Evolutionary conservation across 73 alveolate genomes (phyloP), one percentile per base, ranked within the genome.

Genomic region (Paramecium biaurelia): DNA sequence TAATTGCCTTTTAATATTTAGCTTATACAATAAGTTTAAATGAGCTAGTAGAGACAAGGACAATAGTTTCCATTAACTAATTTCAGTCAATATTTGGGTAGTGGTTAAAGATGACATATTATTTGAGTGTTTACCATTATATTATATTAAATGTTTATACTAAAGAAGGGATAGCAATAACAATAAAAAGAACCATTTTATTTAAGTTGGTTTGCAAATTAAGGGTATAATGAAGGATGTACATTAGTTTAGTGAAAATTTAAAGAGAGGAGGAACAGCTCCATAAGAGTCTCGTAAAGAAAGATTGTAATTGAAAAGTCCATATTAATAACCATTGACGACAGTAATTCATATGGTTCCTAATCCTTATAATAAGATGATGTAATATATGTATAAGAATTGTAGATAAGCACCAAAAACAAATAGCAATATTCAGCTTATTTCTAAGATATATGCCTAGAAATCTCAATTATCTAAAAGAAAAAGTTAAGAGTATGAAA

Each of bases 61-160:
- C 45, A 63, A 63, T 12, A 63, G 45, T 63, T 63, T 63, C 84
- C 84, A 63, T 63, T 32, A 32, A 63, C 15, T 30, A 63, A 63
- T 32, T 63, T 63, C 45, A 63, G 84, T 63, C 84, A 32, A 30
- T 63, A 63, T 32, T 32, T 63, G 41, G 84, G 84, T 5, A 32
- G 45, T 63, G 84, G 84, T 7, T n/a, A 63, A 63, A 26, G 84
- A 63, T 63, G 84, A 63, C 45, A 26, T 30, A 63, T 63, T 63
- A 63, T 63, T 30, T 26, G 24, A 30, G 47, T 63, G 15, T 63
- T 63, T 26, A 30, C 20, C 21, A 63, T 30, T 63, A 63, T 63
- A 63, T 63, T 1, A 30, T 63, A 63, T 26, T 58, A 63, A 63
- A 79, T 79, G 74, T 79, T 79, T 79, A 79, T 20, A 34, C 90